Evolutionary conservation across 306 rosid genomes (phyloP), one percentile per base, ranked within the genome.

Genomic region (Astragalus glycyphyllos): DNA sequence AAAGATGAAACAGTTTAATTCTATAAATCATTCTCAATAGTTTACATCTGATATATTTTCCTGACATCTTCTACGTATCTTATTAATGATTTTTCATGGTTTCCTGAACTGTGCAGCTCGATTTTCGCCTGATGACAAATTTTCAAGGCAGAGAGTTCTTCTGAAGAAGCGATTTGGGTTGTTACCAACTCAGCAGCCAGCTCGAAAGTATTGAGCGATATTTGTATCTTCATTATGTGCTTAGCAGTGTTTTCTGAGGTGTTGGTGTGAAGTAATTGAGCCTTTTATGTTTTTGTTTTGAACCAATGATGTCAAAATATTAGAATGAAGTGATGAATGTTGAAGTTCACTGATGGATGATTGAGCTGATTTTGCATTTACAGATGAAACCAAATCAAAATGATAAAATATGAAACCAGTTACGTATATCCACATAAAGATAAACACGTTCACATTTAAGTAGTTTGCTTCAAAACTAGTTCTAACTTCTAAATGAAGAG

Each of bases 161-260:
- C 74, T 92, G 75, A 92, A 92, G 91, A 92, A 92, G 86, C 91
- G 98, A 14, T 90, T 92, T 61, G 97, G 96, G 49, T 77, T 92
- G 80, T 82, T 90, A 77, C 97, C 97, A 14, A 92, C 91, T 71
- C 97, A 92, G 77, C 87, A 88, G 72, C 68, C 98, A 56, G 83
- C 98, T 32, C 87, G 1, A 38, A 92, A 90, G 75, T 89, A 90
- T 54, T 92, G 84, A 86, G 16, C 6, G 38, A 62, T 47, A 7
- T 35, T 61, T 45, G 37, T 23, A 32, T 40, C 14, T 59, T 55
- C 23, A 45, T 57, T 38, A 42, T 0, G 5, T 38, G 45, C 20
- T 47, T 42, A 8, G n/a, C 2, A 8, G 55, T 68, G 65, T 67
- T 71, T 65, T 59, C 49, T 75, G 37, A 11, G 31, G 54, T 65